Evolutionary conservation across 2,329 filamentous ascomycete genomes (phyloP), one percentile per base, ranked within the genome.

Genomic region (Sarocladium strictum): DNA sequence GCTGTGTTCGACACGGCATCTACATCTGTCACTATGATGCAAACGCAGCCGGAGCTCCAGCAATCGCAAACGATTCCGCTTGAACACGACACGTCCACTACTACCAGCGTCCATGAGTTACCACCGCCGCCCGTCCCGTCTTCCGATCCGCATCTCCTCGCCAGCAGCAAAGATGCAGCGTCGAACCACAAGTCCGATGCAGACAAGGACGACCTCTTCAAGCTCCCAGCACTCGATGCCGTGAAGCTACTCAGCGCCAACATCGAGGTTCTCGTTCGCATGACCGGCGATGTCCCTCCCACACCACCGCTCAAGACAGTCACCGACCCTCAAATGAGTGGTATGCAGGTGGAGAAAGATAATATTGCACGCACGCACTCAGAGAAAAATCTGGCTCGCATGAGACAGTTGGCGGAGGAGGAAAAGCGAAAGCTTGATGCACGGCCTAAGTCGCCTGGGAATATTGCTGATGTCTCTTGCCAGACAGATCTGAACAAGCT

Each of bases 261-360:
- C 56, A 75, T 91, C 57, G 87, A 91, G 62, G 78, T 83, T 3
- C 77, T 94, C 53, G 86, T 90, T 26, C 79, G 80, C 58, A 76
- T 86, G 56, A 89, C 87, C 1, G 87, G 89, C 64, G 89, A 96
- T 64, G 77, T 94, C 12, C 89, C 89, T 21, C 87, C 87, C 15
- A 94, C 86, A n/a, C 89, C 87, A 54, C 86, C 87, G 4, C 79
- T 85, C 2, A 78, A 78, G 53, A 78, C 77, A 23, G 81, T 82
- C 0, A 78, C 78, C 2, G 79, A 84, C n/a, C 84, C 86, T 21
- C 84, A 84, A 64, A 83, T 86, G 80, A 76, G 75, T 58, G 79
- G 76, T 27, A 80, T 86, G 74, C 79, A 83, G 62, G 76, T 75
- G 23, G 83, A 85, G 63, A 85, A 85, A 65, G 77, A 79, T 55